Evolutionary conservation across 2,329 filamentous ascomycete species (phyloP).

Genomic region (Waltergamsia citrina): DNA sequence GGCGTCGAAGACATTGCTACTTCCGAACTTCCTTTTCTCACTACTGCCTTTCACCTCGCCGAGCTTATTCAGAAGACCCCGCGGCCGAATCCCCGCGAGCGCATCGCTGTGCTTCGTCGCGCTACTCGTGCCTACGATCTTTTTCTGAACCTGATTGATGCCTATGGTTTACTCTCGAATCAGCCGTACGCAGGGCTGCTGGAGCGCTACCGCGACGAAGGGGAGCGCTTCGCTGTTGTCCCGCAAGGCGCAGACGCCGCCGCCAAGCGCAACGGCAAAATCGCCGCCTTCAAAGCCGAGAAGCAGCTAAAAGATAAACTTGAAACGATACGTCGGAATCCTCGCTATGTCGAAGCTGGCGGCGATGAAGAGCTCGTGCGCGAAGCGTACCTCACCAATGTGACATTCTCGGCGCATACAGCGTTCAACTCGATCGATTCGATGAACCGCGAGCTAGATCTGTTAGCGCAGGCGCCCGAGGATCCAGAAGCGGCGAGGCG

Average conservation of each 20-base stretch:
- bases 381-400: slow-evolving; percentile 65
- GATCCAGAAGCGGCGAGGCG: slow-evolving; percentile 14
- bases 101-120: slow-evolving; percentile 51
- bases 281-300: slow-evolving; percentile 74
- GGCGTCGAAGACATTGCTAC: slow-evolving; percentile 78
- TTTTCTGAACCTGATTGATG: slow-evolving; percentile 68
- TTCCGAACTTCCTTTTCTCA: slow-evolving; percentile 75
- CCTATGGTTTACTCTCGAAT: slow-evolving; percentile 60
- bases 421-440: slow-evolving; percentile 83
- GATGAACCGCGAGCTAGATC: slow-evolving; percentile 73
- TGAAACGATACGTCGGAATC: slow-evolving; percentile 41
- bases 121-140: slow-evolving; percentile 66
- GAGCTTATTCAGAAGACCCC: slow-evolving; percentile 67
- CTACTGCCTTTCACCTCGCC: slow-evolving; percentile 68
- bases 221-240: slow-evolving; percentile 63
- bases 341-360: slow-evolving; percentile 47
- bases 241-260: slow-evolving; percentile 48
- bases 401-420: slow-evolving; percentile 65
- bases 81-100: slow-evolving; percentile 39
- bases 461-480: slow-evolving; percentile 65
- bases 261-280: slow-evolving; percentile 71
- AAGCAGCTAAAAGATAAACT: slow-evolving; percentile 77
- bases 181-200: slow-evolving; percentile 58
- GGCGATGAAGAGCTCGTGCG: slow-evolving; percentile 81
- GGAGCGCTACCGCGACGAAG: slow-evolving; percentile 63